These are phyloP conservation scores for Colletotrichum sp. DNA, from an alignment of 2,329 filamentous ascomycete species.

Conservation along the genomic window DNA sequence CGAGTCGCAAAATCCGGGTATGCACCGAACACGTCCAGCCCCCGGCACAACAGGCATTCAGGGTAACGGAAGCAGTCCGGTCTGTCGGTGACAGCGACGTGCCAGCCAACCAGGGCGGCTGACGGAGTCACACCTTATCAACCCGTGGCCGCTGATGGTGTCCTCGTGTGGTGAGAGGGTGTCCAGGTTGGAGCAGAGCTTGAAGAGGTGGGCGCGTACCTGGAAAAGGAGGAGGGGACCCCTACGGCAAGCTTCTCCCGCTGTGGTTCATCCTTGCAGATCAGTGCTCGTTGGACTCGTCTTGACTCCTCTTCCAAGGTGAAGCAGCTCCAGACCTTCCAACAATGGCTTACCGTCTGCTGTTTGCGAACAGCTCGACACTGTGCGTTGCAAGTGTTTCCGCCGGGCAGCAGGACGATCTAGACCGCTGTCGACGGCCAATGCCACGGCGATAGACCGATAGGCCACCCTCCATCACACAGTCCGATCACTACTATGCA, in stretches of 20 bases:
- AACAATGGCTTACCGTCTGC: not conserved
- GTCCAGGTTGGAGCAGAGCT: not conserved
- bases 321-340: not conserved
- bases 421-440: not conserved
- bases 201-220: constrained; percentile 9
- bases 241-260: not conserved
- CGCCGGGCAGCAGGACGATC: not conserved
- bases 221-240: constrained; percentile 10
- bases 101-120: constrained; percentile 11
- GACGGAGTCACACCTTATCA: not conserved
- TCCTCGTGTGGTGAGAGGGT: constrained; percentile 4
- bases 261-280: constrained; percentile 2
- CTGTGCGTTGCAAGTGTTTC: not conserved
- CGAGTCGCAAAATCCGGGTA: not conserved
- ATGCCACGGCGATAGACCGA: constrained; percentile 12
- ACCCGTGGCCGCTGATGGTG: constrained; percentile 2
- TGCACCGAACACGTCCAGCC: constrained; percentile 8
- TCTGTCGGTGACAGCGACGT: constrained; percentile 11
- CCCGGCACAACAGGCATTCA: not conserved
- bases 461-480: constrained; percentile 17
- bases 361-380: not conserved
- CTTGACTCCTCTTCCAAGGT: not conserved
- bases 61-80: constrained; percentile 6
- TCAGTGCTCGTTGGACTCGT: not conserved
- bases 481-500: not conserved